Conservation (phyloP, 169 alveolate species). For the Plasmodium falciparum region DNA sequence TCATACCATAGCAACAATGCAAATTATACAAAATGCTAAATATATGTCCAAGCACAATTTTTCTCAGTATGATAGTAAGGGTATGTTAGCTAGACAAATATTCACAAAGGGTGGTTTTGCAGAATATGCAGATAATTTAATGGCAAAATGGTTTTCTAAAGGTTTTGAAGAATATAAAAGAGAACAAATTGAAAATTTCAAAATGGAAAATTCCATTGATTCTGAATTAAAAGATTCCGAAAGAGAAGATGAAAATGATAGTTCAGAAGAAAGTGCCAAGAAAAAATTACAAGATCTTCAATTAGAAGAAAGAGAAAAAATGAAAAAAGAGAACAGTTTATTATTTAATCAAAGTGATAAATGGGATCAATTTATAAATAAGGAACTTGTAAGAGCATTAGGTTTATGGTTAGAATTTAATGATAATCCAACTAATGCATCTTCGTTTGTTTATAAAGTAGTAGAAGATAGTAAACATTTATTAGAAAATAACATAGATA, state of each 20-base stretch:
- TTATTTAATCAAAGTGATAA: slow-evolving; percentile 79
- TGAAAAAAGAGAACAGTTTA: slow-evolving; percentile 67
- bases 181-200: slow-evolving; percentile 44
- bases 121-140: slow-evolving; percentile 62
- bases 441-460: slow-evolving; percentile 68
- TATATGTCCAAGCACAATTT: background rate
- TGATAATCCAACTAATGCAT: slow-evolving; percentile 30
- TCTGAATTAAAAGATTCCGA: slow-evolving; percentile 2
- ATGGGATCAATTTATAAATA: slow-evolving; percentile 85
- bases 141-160: slow-evolving; percentile 50
- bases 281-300: slow-evolving; percentile 18
- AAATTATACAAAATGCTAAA: slow-evolving; percentile 79
- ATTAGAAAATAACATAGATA: slow-evolving; percentile 83
- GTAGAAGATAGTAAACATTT: slow-evolving; percentile 83
- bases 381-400: slow-evolving; percentile 77
- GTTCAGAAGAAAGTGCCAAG: slow-evolving; percentile 47
- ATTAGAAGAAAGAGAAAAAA: slow-evolving; percentile 29
- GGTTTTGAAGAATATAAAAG: slow-evolving; percentile 75
- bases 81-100: slow-evolving; percentile 24
- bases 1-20: slow-evolving; percentile 83
- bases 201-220: slow-evolving; percentile 39
- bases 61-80: background rate
- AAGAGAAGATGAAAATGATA: slow-evolving; percentile 22
- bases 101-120: slow-evolving; percentile 66
- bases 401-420: slow-evolving; percentile 80